Base-by-base conservation (phyloP, 257 asterid genomes). In the Datura wrightii region DNA sequence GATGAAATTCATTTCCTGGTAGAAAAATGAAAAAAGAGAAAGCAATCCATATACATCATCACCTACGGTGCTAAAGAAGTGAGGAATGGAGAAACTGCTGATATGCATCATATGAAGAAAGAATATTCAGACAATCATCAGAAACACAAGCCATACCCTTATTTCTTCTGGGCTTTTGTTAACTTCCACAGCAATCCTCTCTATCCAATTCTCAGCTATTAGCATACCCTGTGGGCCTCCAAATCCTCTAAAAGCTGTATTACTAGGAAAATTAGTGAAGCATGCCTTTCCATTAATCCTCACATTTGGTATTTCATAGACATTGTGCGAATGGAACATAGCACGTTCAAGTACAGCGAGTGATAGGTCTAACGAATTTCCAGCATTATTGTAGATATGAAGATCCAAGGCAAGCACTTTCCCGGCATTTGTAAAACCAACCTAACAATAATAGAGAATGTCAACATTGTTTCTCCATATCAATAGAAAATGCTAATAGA, bases 161-260 rank as follows among this genome's bases (percentile, higher is more conserved):
- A 96, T 94, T 86, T 92, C 99, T 87, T 96, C 99, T 0, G 99
- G 94, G 66, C 88, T 89, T 93, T 87, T 96, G 86, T 92, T 90
- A 85, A 94, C 92, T 84, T 96, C 98, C 94, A 93, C 83, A 18
- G 99, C 91, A 69, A 94, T 90, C 88, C 98, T 91, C 71, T 94
- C 98, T 79, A 96, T 93, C 99, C 99, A 96, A 88, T 94, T 93
- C 89, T 96, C 99, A 88, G 98, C 86, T 90, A 96, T 90, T 55
- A 96, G 87, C 99, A 96, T 96, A 81, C 98, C 98, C 89, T 96
- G 99, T 18, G 99, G 99, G 65, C 98, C 99, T 80, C 99, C 99
- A 87, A 94, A 96, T 62, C 99, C 99, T 85, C 99, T 92, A 82
- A 96, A 96, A 85, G 99, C 99, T 65, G 99, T 96, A 83, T 96